Evolutionary conservation across 768 basidiomycete species (phyloP).

Genomic region (Tricholoma sp.): DNA sequence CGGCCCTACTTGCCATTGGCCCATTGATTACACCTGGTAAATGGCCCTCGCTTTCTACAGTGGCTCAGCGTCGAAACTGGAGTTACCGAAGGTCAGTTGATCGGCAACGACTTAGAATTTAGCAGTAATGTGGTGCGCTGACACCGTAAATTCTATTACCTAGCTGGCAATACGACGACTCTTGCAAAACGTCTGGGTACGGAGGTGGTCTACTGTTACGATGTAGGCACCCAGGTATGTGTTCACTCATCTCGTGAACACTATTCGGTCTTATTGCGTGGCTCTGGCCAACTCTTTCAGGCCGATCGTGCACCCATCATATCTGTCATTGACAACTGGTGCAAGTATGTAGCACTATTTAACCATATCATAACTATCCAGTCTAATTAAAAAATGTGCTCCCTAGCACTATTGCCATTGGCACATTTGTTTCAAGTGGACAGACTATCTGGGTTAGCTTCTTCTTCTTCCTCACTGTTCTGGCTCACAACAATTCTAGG

Average conservation of each 20-base stretch:
- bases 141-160: background rate
- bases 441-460: conserved; percentile 7
- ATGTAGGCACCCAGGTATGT: conserved; percentile 1
- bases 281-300: background rate
- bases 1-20: background rate
- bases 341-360: conserved; percentile 3
- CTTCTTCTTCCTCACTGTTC: background rate
- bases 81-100: conserved; percentile 1
- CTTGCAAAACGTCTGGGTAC: conserved; percentile 2
- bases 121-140: background rate
- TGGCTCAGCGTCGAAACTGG: conserved; percentile 6
- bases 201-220: conserved; percentile 6
- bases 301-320: conserved; percentile 7
- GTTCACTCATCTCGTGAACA: background rate
- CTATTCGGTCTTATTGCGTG: background rate
- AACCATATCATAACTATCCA: background rate
- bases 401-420: conserved; percentile 5
- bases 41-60: background rate
- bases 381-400: background rate
- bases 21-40: background rate
- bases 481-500: background rate
- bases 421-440: background rate
- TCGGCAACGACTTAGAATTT: too few relatives aligned
- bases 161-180: background rate
- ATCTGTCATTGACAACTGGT: conserved; percentile 6